Percentiles rank a stretch among this genome's conserved stretches.
Evolutionary conservation across 2,329 filamentous ascomycete genomes (phyloP).

Genomic region (Trichoderma asperellum): DNA sequence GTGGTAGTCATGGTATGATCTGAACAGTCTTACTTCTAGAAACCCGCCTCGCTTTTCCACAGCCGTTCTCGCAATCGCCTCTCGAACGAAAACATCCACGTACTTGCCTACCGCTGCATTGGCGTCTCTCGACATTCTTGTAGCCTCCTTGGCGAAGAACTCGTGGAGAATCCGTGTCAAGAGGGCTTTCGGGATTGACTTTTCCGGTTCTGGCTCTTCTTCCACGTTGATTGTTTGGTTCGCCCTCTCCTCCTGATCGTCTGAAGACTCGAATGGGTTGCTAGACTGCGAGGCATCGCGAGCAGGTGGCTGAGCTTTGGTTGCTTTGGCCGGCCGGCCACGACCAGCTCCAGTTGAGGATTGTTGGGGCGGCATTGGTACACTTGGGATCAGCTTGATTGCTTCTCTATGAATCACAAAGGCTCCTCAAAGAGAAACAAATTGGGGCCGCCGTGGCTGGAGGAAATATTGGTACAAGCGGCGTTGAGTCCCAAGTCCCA

Average conservation of each 20-base stretch:
- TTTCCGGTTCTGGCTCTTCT: constrained; percentile 44
- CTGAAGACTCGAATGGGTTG: constrained; percentile 45
- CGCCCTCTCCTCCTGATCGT: constrained; percentile 38
- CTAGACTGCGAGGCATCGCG: constrained; percentile 38
- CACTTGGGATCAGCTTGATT: background rate
- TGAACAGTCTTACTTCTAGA: constrained; percentile 64
- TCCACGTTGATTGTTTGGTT: constrained; percentile 31
- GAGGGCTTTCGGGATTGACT: constrained; percentile 71
- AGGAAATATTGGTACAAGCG: background rate
- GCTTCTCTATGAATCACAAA: background rate
- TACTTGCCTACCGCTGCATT: constrained; percentile 80
- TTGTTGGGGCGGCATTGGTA: constrained; percentile 50
- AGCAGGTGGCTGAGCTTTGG: constrained; percentile 35
- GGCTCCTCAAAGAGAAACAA: background rate
- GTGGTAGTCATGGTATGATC: background rate
- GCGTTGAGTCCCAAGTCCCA: too few relatives aligned
- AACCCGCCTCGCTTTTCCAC: constrained; percentile 72
- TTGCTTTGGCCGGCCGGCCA: constrained; percentile 43
- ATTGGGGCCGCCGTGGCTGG: background rate
- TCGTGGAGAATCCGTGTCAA: constrained; percentile 78
- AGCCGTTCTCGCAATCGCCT: constrained; percentile 80
- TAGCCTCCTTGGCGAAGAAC: constrained; percentile 73
- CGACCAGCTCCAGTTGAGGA: constrained; percentile 43
- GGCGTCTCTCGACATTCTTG: constrained; percentile 75
- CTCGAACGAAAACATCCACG: constrained; percentile 86